Percentiles rank a stretch among this genome's conserved stretches.
phyloP scores from a whole-genome alignment of 305 asterid species.

The Ilex paraguariensis region DNA sequence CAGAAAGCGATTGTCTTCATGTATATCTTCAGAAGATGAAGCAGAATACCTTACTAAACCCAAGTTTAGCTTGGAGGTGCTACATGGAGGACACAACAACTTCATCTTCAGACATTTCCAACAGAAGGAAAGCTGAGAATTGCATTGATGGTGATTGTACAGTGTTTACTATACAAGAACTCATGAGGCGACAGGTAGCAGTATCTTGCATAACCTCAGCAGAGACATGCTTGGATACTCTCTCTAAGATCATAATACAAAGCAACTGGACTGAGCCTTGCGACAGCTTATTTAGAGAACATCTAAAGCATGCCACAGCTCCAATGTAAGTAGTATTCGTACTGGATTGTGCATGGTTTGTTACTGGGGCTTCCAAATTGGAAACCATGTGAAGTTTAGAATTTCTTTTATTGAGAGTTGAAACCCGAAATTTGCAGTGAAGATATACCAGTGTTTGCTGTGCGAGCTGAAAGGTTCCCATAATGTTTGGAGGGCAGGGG shows the following conservation, averaged over 20 bases:
- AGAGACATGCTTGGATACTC: constrained; percentile 45
- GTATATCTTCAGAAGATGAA: constrained; percentile 35
- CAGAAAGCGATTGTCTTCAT: constrained; percentile 27
- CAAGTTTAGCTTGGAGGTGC: constrained; percentile 14
- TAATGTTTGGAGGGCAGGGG: too few relatives aligned
- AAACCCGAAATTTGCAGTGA: too few relatives aligned
- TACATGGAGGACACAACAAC: constrained; percentile 14
- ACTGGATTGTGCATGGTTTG: background rate
- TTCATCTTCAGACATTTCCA: constrained; percentile 18
- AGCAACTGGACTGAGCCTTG: constrained; percentile 22
- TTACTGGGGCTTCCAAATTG: too few relatives aligned
- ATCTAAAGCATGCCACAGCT: constrained; percentile 17
- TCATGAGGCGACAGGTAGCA: constrained; percentile 41
- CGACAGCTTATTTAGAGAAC: constrained; percentile 20
- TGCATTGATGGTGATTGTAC: constrained; percentile 32
- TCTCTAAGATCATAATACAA: constrained; percentile 29
- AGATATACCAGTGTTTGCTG: too few relatives aligned
- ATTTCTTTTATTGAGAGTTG: too few relatives aligned
- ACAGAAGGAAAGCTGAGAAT: constrained; percentile 15
- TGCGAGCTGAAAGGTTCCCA: too few relatives aligned
- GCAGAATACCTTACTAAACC: constrained; percentile 17
- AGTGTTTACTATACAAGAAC: constrained; percentile 33
- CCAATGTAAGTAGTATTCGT: constrained; percentile 33
- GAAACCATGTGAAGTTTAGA: too few relatives aligned
- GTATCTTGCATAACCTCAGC: constrained; percentile 36